Conservation (phyloP, 23 red algal species). For the Gracilariopsis chorda region DNA sequence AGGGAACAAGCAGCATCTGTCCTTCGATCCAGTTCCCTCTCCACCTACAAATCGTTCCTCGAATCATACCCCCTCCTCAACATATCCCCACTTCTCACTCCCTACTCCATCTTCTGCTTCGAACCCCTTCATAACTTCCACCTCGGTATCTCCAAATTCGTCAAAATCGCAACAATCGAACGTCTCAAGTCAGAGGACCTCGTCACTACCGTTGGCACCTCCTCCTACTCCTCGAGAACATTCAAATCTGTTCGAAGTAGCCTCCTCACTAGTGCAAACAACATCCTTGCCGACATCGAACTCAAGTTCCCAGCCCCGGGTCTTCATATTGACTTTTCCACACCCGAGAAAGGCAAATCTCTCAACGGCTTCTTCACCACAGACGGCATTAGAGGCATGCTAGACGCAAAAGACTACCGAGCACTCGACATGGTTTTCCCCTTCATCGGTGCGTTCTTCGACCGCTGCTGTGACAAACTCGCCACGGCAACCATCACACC, state of each 20-base stretch:
- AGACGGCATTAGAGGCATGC: not conserved
- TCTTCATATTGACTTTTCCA: constrained; percentile 15
- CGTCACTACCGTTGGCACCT: not conserved
- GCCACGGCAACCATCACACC: not conserved
- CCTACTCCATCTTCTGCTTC: constrained; percentile 32
- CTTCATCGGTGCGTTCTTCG: constrained; percentile 8
- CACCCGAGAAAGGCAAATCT: not conserved
- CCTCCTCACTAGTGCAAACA: not conserved
- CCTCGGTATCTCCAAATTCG: not conserved
- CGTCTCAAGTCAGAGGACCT: not conserved
- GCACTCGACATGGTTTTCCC: constrained; percentile 46
- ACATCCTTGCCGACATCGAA: not conserved
- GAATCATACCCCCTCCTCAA: not conserved
- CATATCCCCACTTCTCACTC: not conserved
- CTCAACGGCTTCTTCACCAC: not conserved
- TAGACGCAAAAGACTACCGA: constrained; percentile 38
- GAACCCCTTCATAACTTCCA: not conserved
- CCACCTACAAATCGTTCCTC: not conserved
- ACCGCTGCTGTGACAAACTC: constrained; percentile 10
- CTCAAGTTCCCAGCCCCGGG: not conserved
- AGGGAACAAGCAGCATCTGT: not conserved
- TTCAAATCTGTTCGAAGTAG: not conserved
- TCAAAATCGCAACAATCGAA: constrained; percentile 1
- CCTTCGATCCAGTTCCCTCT: not conserved
- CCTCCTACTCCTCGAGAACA: not conserved